phyloP scores from a whole-genome alignment of 352 stramenopile genomes.

The Pythium sp. region DNA sequence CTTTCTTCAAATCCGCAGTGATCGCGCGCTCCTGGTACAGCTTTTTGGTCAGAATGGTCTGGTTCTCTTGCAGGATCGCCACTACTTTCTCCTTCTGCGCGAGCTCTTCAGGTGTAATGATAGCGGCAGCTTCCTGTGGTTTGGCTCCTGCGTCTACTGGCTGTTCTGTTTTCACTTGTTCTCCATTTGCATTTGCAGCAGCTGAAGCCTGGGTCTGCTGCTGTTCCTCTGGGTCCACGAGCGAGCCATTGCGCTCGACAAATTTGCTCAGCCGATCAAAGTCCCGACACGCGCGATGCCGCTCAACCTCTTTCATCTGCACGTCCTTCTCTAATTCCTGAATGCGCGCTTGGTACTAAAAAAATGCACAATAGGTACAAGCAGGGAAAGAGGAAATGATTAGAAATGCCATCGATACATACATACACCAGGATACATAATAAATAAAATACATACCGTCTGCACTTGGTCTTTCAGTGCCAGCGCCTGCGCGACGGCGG shows the following conservation, averaged over 20 bases:
- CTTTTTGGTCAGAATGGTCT: conserved; percentile 38
- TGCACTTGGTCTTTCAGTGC: conserved; percentile 52
- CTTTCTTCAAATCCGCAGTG: conserved; percentile 38
- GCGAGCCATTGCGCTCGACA: conserved; percentile 31
- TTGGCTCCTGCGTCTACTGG: not conserved
- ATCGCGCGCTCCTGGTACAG: conserved; percentile 48
- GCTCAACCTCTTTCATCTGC: conserved; percentile 72
- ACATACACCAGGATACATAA: conserved; percentile 11
- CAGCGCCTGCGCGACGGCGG: conserved; percentile 38
- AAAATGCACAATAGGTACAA: not conserved
- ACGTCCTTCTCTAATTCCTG: conserved; percentile 60
- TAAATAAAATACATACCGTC: conserved; percentile 28
- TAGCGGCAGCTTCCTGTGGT: conserved; percentile 10
- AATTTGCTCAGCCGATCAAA: conserved; percentile 66
- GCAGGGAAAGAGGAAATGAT: not conserved
- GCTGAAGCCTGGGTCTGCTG: conserved; percentile 18
- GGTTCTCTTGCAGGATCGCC: conserved; percentile 34
- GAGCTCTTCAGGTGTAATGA: conserved; percentile 35
- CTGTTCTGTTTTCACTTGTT: conserved; percentile 21
- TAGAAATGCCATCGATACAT: not conserved
- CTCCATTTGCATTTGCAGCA: conserved; percentile 12
- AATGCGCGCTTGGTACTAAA: conserved; percentile 58
- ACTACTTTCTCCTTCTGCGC: conserved; percentile 32
- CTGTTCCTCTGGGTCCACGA: conserved; percentile 16
- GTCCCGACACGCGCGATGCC: conserved; percentile 72